Evolutionary conservation across 108 stramenopile species (phyloP), one percentile per base, ranked within the genome.

Genomic region (Thalassiosira profunda): DNA sequence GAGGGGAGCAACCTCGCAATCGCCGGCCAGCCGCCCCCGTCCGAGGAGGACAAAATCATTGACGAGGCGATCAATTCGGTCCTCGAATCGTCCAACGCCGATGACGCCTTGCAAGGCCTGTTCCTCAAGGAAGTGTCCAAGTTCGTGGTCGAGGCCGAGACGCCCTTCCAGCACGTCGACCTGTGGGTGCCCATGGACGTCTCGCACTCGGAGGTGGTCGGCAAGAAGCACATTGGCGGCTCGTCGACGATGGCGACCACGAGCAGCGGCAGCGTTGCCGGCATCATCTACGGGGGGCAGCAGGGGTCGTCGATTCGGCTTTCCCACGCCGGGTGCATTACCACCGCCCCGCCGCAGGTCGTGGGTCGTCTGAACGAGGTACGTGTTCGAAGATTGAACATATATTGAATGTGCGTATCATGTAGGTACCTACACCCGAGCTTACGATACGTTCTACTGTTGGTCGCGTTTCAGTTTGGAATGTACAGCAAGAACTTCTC

Each of bases 131-230:
- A 82, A 25, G 56, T 92, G 3, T 56, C 83, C 9, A 25, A 48
- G 23, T 87, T 73, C 38, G 67, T 92, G 60, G 65, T 76, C 15
- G 52, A 40, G 9, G 48, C 58, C 5, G 71, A 87, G 57, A 42
- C 80, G 12, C 83, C 87, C 12, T 92, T 92, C 52, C 80, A 88
- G 26, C 83, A 87, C 73, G 79, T 69, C 10, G 90, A 92, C 80
- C 46, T 92, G 11, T 92, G 87, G 87, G 90, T 88, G 0, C 87
- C 90, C 3, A 63, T 52, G 49, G 71, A 72, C 40, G 31, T 52
- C 12, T 8, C 31, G 20, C 56, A 58, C 9, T 4, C 6, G 9
- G 56, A 37, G 18, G 25, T 25, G 1, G 38, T 45, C 2, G 60
- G 31, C 36, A 30, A n/a, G 8, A 26, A 53, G 12, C 52, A 53